phyloP scores from a whole-genome alignment of 345 rosid species.

The Erodium maritimum region DNA sequence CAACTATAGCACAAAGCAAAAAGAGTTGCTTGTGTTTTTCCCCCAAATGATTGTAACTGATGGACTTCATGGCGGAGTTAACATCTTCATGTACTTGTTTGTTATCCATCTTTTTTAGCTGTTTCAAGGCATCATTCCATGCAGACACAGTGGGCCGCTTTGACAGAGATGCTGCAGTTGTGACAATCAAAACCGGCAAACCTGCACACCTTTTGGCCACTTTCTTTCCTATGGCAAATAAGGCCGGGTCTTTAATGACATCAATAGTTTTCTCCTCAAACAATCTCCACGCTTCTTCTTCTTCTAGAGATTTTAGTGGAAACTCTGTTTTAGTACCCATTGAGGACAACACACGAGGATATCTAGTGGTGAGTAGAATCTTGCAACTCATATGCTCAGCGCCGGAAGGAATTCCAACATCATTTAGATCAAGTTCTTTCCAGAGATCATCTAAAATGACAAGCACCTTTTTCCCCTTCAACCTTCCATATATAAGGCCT shows the following conservation, averaged over 20 bases:
- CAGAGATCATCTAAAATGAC: constrained; percentile 25
- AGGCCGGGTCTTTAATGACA: background rate
- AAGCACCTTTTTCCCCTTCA: constrained; percentile 15
- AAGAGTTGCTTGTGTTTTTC: background rate
- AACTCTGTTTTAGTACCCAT: constrained; percentile 6
- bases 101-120: background rate
- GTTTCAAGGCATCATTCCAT: background rate
- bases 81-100: background rate
- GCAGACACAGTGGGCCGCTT: accelerated
- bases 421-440: constrained; percentile 10
- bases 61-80: too few species aligned
- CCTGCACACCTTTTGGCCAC: constrained; percentile 12
- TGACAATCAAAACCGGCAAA: too few species aligned
- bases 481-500: background rate
- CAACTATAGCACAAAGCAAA: constrained; percentile 15
- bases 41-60: too few species aligned
- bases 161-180: background rate
- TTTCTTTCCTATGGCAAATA: background rate
- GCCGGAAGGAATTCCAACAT: constrained; percentile 12
- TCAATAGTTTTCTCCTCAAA: too few species aligned
- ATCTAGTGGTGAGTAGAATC: constrained; percentile 17
- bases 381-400: constrained; percentile 16
- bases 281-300: too few species aligned
- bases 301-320: constrained; percentile 1
- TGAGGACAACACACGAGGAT: background rate